Evolutionary conservation across 768 basidiomycete genomes (phyloP), one percentile per base, ranked within the genome.

Genomic region (Gymnopilus junonius): DNA sequence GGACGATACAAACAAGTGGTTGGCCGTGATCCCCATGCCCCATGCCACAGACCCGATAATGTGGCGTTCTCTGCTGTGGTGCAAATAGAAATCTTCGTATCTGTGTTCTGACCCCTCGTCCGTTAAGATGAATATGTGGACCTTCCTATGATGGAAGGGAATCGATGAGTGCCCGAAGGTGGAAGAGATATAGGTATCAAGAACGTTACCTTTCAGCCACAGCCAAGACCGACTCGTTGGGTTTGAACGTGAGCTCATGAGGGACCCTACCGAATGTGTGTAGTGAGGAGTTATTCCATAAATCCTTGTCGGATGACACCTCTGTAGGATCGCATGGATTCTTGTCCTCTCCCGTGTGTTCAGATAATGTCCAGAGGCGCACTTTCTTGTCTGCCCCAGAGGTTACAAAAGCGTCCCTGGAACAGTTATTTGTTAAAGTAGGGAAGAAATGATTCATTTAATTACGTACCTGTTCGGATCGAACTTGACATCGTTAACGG

Each of bases 401-500:
- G 0, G 86, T 85, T 2, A 82, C 71, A 61, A 87, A 78, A 2
- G 67, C 71, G 11, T 76, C 66, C 29, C 85, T 86, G 46, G 21
- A 4, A 17, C 27, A 21, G 46, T 55, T 6, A 58, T 43, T 23
- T n/a, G n/a, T 56, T 27, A 59, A 58, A 65, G 12, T 35, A 27
- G 12, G 14, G 17, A 11, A 42, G 61, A 21, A 70, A 59, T 63
- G n/a, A 40, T 61, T 39, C 20, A 32, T 8, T 10, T 20, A 25
- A 39, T 34, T 15, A 48, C 76, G 61, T 69, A 84, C 86, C 80
- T 77, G 61, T 60, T 67, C 1, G 86, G 85, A 67, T 85, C 81
- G 60, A 87, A 85, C 21, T 82, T 82, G 39, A 87, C 76, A 61
- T 88, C 85, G 53, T 82, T 80, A 0, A 90, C 80, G 0, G 83